Evolutionary conservation across 1,139 yeast species (phyloP).

Genomic region (Arxiozyma bovina): DNA sequence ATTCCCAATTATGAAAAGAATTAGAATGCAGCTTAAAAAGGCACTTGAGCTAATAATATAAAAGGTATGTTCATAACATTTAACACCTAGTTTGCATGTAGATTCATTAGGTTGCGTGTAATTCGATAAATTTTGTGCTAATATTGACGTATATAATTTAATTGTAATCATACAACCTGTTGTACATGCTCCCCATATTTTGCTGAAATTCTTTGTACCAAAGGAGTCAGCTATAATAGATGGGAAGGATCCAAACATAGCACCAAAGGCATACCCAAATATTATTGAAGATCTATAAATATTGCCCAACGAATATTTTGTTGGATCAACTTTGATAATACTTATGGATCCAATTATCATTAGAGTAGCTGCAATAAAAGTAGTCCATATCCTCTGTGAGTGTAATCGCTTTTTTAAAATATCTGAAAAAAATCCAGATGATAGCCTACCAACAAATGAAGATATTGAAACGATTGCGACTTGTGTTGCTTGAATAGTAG

Average conservation of each 20-base stretch:
- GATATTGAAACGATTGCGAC: constrained; percentile 62
- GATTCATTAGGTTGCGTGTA: constrained; percentile 15
- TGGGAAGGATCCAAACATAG: constrained; percentile 73
- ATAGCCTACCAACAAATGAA: constrained; percentile 58
- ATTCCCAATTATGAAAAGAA: constrained; percentile 9
- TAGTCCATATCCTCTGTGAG: constrained; percentile 62
- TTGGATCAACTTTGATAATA: constrained; percentile 14
- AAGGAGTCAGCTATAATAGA: constrained; percentile 70
- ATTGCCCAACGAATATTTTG: constrained; percentile 12
- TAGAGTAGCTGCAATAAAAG: constrained; percentile 42
- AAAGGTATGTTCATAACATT: constrained; percentile 26
- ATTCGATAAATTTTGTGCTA: constrained; percentile 37
- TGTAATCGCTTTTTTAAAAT: constrained; percentile 41
- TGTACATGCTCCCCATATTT: constrained; percentile 71
- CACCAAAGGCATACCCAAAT: constrained; percentile 73
- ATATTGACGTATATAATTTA: constrained; percentile 34
- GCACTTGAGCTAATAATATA: constrained; percentile 15
- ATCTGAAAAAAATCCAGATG: constrained; percentile 65
- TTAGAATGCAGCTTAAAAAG: constrained; percentile 10
- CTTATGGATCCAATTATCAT: constrained; percentile 41
- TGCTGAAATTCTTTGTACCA: constrained; percentile 63
- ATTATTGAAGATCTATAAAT: constrained; percentile 47
- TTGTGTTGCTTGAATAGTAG: constrained; percentile 54
- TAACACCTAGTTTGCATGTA: constrained; percentile 20
- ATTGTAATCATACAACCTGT: constrained; percentile 43